These are phyloP conservation scores for Ophiocordyceps robertsii DNA, from an alignment of 2,329 filamentous ascomycete species.

Conservation along the genomic window DNA sequence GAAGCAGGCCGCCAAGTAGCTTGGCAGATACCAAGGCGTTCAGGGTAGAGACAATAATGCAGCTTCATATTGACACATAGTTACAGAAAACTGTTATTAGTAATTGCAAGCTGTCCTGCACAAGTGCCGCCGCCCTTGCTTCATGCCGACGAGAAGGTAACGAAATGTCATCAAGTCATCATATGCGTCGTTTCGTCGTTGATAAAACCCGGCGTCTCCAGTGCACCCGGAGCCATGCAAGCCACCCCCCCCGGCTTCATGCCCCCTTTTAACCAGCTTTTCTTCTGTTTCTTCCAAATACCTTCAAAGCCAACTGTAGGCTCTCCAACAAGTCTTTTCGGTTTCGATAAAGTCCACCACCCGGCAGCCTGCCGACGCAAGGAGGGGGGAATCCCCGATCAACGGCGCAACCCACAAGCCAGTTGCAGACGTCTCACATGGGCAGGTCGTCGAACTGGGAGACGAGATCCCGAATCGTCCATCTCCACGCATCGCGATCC, in stretches of 20 bases:
- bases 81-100: background rate
- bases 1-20: constrained; percentile 5
- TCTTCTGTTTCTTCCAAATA: background rate
- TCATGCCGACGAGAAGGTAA: constrained; percentile 4
- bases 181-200: constrained; percentile 3
- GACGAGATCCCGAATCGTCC: constrained; percentile 55
- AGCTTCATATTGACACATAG: background rate
- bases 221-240: background rate
- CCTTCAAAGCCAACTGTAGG: background rate
- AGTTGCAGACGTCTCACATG: constrained; percentile 11
- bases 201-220: background rate
- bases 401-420: too few species aligned
- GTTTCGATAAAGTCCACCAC: too few species aligned
- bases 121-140: background rate
- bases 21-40: constrained; percentile 1
- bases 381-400: too few species aligned
- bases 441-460: constrained; percentile 27
- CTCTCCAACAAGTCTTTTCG: too few species aligned
- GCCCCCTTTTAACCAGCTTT: background rate
- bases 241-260: too few species aligned
- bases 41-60: background rate
- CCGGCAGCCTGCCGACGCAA: too few species aligned
- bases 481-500: constrained; percentile 56
- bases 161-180: constrained; percentile 3
- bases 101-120: background rate